These are phyloP conservation scores for Cryptococcus neoformans DNA, from an alignment of 1,284 basidiomycete genomes.

Conservation along the genomic window DNA sequence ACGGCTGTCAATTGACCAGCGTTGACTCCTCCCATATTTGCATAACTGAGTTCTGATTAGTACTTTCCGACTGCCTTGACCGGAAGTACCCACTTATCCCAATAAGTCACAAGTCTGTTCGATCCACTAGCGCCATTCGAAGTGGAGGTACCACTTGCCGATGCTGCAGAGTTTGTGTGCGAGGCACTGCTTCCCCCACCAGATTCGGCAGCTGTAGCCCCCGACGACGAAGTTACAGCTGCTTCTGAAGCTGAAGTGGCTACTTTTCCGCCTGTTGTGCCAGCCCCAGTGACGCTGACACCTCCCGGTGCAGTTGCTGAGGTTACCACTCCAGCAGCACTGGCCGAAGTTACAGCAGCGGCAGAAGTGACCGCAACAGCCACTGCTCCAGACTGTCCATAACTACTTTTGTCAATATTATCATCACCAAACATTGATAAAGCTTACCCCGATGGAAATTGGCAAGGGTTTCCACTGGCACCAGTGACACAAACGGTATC, in stretches of 20 bases:
- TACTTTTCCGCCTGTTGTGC: not conserved
- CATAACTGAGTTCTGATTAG: conserved; percentile 3
- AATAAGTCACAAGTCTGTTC: conserved; percentile 23
- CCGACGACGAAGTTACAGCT: not conserved
- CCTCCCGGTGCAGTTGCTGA: not conserved
- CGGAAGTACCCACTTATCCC: conserved; percentile 9
- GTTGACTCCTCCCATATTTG: conserved; percentile 4
- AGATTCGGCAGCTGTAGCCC: not conserved
- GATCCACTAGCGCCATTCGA: not conserved
- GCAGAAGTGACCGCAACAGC: not conserved
- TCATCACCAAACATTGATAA: no score
- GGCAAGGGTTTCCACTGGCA: conserved; percentile 10
- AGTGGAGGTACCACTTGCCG: not conserved
- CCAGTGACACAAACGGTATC: conserved; percentile 10
- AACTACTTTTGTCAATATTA: no score
- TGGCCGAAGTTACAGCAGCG: not conserved
- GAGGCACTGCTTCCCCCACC: not conserved
- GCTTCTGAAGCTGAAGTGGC: no score
- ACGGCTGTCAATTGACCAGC: conserved; percentile 19
- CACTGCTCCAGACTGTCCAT: no score
- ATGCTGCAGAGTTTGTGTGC: not conserved
- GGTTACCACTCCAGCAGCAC: not conserved
- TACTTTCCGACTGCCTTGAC: not conserved
- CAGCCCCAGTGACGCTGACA: not conserved
- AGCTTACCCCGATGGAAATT: not conserved